Evolutionary conservation across 495 filamentous ascomycete species (phyloP), one percentile per base, ranked within the genome.

Genomic region (Penicillium silybi): DNA sequence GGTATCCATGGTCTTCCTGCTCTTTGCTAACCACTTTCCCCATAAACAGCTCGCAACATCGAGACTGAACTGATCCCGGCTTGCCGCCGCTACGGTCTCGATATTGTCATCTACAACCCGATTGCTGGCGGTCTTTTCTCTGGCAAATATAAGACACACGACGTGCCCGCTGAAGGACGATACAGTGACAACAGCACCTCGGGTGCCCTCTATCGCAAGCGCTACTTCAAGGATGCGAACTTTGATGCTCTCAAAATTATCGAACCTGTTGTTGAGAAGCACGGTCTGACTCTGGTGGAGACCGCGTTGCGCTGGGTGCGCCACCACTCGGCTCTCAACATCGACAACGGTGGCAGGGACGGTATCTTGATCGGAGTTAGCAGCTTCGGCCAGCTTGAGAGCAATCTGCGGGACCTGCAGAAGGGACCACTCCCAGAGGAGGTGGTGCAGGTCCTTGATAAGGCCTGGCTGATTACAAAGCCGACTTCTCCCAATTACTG

Each of bases 101-200:
- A 93, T 53, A 80, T 96, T 20, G 90, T 96, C 22, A 76, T 92
- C n/a, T 96, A 97, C 69, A 96, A 96, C 66, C 92, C 92, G 0
- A 72, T 88, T 44, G 89, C 88, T 9, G 91, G 90, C 5, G 92
- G 92, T 0, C 66, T 96, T 17, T 87, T 96, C 62, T 85, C 85
- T 20, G 89, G 91, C 46, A 93, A 93, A 63, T 91, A 90, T 73
- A 91, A 89, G 71, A 78, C 80, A 32, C 70, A 66, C 25, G 87
- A 88, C 62, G 68, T 85, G 0, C 88, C 88, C 5, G 63, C 66
- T 0, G 79, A 83, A 41, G 90, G 92, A 4, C 80, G 92, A 13
- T 96, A 83, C 68, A 83, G 79, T 48, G 77, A 86, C 49, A 69
- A 66, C n/a, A 63, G 57, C 27, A 51, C 49, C 23, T 66, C 61